phyloP scores from a whole-genome alignment of 2,329 filamentous ascomycete genomes.

The Cytospora mali region DNA sequence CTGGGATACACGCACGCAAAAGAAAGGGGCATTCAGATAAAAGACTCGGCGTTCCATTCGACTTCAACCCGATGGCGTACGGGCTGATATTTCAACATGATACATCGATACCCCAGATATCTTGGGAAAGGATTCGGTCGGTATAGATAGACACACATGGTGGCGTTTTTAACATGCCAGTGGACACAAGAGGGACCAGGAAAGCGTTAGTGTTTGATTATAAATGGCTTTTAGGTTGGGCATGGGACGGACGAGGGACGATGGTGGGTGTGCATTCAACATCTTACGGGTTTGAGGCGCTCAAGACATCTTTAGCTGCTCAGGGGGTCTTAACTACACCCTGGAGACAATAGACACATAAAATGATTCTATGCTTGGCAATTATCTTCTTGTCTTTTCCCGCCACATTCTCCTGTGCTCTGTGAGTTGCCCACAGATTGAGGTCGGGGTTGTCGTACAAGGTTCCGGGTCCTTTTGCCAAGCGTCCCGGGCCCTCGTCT shows the following conservation, averaged over 20 bases:
- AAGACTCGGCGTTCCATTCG: constrained; percentile 22
- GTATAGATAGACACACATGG: constrained; percentile 9
- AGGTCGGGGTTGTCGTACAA: not conserved
- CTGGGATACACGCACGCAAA: constrained; percentile 1
- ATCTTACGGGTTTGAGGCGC: not conserved
- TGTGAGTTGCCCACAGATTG: not conserved
- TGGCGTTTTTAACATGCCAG: constrained; percentile 16
- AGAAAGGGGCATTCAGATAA: constrained; percentile 6
- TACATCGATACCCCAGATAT: constrained; percentile 23
- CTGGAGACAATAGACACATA: not conserved
- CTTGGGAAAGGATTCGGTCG: constrained; percentile 1
- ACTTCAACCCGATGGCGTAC: constrained; percentile 26
- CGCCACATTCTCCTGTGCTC: not conserved
- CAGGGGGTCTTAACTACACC: not conserved
- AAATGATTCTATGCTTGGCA: not conserved
- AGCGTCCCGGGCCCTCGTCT: not conserved
- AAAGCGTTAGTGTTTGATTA: not conserved
- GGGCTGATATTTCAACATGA: constrained; percentile 18
- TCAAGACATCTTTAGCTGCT: not conserved
- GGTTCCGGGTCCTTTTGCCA: not conserved
- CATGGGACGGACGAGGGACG: not conserved
- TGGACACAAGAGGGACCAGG: not conserved
- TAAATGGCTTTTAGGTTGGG: not conserved
- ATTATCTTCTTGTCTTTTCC: not conserved
- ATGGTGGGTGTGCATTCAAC: not conserved